Base-by-base conservation (phyloP, 352 stramenopile species). In the Phytophthora agathidicida region DNA sequence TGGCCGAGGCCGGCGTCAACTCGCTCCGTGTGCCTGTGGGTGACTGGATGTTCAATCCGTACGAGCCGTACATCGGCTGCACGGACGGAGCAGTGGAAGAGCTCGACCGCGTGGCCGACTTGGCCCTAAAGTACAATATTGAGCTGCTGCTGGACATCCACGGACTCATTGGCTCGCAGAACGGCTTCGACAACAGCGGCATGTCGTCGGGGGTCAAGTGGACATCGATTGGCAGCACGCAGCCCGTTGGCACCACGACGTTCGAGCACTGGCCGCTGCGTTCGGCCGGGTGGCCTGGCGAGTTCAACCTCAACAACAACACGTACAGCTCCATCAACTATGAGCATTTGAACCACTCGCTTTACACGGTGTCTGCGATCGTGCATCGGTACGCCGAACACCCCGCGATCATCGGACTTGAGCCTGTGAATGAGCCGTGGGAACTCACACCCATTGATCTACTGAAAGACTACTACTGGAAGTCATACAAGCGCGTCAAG, bases 141-240 rank as follows among this genome's bases (percentile, higher is more conserved):
- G 72, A 83, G 28, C 73, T 97, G 11, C 63, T 98, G 37, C 68
- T 98, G 36, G 95, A 98, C 70, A 86, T 98, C 42, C 95, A 98
- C 77, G 88, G 89, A 2, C 71, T 94, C 48, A 87, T 94, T 24
- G 93, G 87, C 30, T 97, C 83, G 35, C 93, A 98, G 79, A 98
- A 98, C 73, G 96, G 96, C 27, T 98, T 98, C 65, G 96, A 98
- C 72, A 98, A 98, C 70, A 96, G 82, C 20, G 96, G 96, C n/a
- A 78, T 70, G 51, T 54, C 59, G 3, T 20, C 51, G 2, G 52
- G 50, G 7, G 16, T 68, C 43, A 68, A 68, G 36, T 68, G 59
- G 59, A 68, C 59, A 52, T 68, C 59, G 5, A 53, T 68, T 19
- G 59, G 59, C 43, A 68, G 59, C 20, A 68, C 59, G 43, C 51